phyloP scores from a whole-genome alignment of 2,329 filamentous ascomycete genomes.

The Xylaria sp. region DNA sequence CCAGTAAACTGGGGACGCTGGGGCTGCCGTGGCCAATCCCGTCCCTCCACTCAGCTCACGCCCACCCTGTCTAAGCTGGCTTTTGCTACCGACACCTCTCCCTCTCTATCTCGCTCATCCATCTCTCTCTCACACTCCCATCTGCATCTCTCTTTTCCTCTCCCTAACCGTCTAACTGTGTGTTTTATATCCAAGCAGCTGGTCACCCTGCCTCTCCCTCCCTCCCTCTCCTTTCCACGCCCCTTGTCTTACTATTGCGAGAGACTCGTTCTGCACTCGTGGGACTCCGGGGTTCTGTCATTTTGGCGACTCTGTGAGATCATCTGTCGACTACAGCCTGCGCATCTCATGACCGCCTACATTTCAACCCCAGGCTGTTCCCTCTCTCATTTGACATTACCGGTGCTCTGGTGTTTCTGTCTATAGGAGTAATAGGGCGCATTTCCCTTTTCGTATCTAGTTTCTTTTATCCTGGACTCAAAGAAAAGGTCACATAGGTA shows the following conservation, averaged over 20 bases:
- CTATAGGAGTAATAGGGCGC: constrained; percentile 7
- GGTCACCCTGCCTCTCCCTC: constrained; percentile 7
- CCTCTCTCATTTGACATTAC: constrained; percentile 13
- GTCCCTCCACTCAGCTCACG: constrained; percentile 34
- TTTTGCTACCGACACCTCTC: constrained; percentile 40
- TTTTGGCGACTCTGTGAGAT: constrained; percentile 16
- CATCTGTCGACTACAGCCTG: constrained; percentile 3
- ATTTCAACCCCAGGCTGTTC: constrained; percentile 16
- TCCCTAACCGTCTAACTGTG: neutral
- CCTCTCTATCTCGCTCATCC: constrained; percentile 37
- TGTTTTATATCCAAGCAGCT: neutral
- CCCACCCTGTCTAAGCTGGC: constrained; percentile 34
- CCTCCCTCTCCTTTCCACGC: constrained; percentile 5
- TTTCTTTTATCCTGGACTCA: constrained; percentile 5
- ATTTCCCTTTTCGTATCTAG: constrained; percentile 12
- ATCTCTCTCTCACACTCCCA: constrained; percentile 32
- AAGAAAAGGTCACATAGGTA: constrained; percentile 13
- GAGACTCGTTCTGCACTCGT: constrained; percentile 1
- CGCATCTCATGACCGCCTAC: constrained; percentile 18
- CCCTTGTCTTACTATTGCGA: neutral
- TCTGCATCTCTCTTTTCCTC: constrained; percentile 25
- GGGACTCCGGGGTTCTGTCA: neutral
- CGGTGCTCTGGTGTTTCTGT: constrained; percentile 14
- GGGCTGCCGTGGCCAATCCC: constrained; percentile 30
- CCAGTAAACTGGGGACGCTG: constrained; percentile 13